Conservation (phyloP, 805 yeast genomes). For the Spathaspora girioi region DNA sequence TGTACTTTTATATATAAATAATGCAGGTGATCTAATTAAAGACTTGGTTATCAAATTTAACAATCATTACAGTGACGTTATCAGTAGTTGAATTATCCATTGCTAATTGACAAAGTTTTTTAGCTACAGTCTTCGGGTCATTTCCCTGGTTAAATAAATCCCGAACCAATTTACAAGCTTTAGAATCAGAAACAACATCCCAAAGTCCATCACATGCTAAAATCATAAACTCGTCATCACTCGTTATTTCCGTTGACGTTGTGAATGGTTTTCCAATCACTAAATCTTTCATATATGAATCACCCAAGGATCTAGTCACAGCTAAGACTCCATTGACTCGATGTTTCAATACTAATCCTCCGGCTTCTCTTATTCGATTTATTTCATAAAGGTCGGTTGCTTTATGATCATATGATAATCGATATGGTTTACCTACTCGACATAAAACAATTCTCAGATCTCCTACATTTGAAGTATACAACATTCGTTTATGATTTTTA, state of each 20-base stretch:
- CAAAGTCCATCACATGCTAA: constrained; percentile 96
- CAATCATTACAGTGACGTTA: constrained; percentile 91
- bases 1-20: background rate
- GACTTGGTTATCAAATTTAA: constrained; percentile 48
- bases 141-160: constrained; percentile 35
- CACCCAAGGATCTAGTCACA: constrained; percentile 91
- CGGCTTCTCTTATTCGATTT: constrained; percentile 67
- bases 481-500: constrained; percentile 58
- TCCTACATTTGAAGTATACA: constrained; percentile 94
- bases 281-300: constrained; percentile 82
- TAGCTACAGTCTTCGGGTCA: constrained; percentile 65
- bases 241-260: constrained; percentile 71
- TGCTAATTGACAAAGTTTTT: constrained; percentile 66
- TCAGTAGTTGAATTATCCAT: constrained; percentile 79
- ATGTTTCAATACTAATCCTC: constrained; percentile 85
- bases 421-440: constrained; percentile 67
- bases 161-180: constrained; percentile 71
- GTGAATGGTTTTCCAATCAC: constrained; percentile 93
- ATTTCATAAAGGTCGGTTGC: constrained; percentile 80
- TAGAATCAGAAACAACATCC: constrained; percentile 87
- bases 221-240: constrained; percentile 72
- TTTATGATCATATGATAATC: constrained; percentile 91
- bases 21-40: constrained; percentile 18
- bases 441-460: constrained; percentile 82
- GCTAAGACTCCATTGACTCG: constrained; percentile 96